Evolutionary conservation across 2,329 filamentous ascomycete genomes (phyloP), one percentile per base, ranked within the genome.

Genomic region (Coniochaeta sp.): DNA sequence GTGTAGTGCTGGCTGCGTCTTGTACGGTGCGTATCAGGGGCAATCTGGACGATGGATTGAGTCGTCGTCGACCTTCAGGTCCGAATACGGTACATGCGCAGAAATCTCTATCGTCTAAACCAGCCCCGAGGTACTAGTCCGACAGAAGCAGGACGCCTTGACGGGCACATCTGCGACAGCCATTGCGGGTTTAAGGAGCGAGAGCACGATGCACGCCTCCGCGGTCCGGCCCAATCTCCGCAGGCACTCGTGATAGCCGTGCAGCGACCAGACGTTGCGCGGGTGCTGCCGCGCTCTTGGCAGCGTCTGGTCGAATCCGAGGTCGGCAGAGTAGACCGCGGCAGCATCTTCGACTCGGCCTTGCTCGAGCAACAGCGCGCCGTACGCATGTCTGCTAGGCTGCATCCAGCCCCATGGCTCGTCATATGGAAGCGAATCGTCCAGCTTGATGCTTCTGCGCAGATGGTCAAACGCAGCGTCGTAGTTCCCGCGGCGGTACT

Each of bases 401-500:
- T 89, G 86, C 88, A 91, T 90, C 88, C 89, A 91, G 0, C 86
- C 87, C 88, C 88, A 91, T 0, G 89, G 89, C 69, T 92, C 89
- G 56, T 88, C 86, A 62, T 89, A 91, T 0, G 84, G 84, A 30
- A 91, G 77, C 0, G 70, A 72, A 65, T 89, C 87, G 63, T 90
- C 86, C 2, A 82, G 77, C 1, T 73, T 68, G 24, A 89, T 83
- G 0, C 87, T 80, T 12, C 74, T 75, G 1, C 80, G 78, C 2
- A 92, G 74, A 58, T 83, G 77, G 3, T 73, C 67, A 67, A 89
- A 91, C 0, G 88, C 89, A 0, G 69, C 55, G 0, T 84, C 79
- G 58, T 81, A 79, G 57, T 87, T 80, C 0, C 79, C 80, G 3
- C 77, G 76, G 1, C 89, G 85, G 66, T 92, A 93, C 58, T 86